Evolutionary conservation across 345 rosid genomes (phyloP), one percentile per base, ranked within the genome.

Genomic region (Eucalyptus shirleyi): DNA sequence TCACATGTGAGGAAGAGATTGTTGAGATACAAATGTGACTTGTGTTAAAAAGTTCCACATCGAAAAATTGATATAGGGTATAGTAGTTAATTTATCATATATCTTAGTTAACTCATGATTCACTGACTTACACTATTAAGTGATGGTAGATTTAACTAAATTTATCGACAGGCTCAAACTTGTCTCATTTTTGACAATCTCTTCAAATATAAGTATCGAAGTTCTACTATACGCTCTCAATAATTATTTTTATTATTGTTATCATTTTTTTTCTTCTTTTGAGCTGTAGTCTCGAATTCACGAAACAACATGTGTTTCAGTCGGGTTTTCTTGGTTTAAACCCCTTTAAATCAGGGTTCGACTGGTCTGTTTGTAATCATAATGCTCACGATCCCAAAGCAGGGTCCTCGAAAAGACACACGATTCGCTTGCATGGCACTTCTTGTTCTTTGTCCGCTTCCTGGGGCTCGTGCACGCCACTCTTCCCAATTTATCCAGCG

Each of bases 361-460:
- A 67, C 55, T 87, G 91, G 87, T 87, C 82, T 51, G 93, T 81
- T 67, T 90, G 90, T 90, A 92, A 92, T 90, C 91, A 91, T 88
- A 90, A 53, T 69, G 88, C 86, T 91, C 82, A 40, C 55, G 86
- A 89, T 89, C 88, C 49, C 65, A 42, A 17, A 40, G 87, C 60
- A 69, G 67, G 92, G 81, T 86, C 90, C 88, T 87, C 87, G 90
- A 92, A 90, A 89, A 80, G 90, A 90, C 88, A 37, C 88, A 82
- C 34, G 92, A 90, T 89, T 77, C 83, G 7, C 83, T 77, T 40
- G 83, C 83, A 77, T 37, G 47, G 24, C 83, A 77, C 87, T 87
- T 67, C 69, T 67, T 88, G 86, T 37, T 44, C 50, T 50, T 44
- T 86, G 50, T 26, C 40, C 28, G 55, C 30, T 50, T 69, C 51